Conservation (phyloP, 805 yeast species). For the Hanseniaspora jakobsenii region DNA sequence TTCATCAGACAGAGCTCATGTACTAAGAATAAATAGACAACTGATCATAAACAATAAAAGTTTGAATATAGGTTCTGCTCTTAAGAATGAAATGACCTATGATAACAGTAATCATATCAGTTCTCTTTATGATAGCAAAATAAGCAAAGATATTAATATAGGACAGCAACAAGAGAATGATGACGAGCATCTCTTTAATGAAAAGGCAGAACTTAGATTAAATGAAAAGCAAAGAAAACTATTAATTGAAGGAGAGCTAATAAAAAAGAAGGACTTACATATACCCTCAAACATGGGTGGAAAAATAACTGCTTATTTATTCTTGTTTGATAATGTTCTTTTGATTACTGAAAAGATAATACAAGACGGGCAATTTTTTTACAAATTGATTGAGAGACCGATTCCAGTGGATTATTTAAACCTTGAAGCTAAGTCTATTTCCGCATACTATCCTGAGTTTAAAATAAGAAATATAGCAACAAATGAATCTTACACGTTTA, state of each 20-base stretch:
- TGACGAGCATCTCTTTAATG: conserved; percentile 15
- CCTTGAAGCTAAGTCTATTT: conserved; percentile 35
- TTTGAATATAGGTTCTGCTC: too few relatives aligned
- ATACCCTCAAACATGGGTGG: conserved; percentile 33
- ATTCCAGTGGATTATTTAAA: conserved; percentile 49
- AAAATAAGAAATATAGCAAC: conserved; percentile 50
- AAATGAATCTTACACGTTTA: conserved; percentile 41
- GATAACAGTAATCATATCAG: too few relatives aligned
- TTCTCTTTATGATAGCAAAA: too few relatives aligned
- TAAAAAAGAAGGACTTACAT: conserved; percentile 53
- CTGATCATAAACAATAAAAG: conserved; percentile 23
- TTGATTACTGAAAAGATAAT: conserved; percentile 48
- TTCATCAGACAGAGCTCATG: conserved; percentile 46
- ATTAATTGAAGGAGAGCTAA: conserved; percentile 45
- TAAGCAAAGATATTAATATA: background rate
- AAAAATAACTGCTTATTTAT: conserved; percentile 34
- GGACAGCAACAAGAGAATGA: too few relatives aligned
- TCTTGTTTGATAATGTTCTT: conserved; percentile 60
- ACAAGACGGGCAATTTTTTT: conserved; percentile 29
- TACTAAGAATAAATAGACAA: conserved; percentile 38
- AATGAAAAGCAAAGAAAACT: conserved; percentile 45
- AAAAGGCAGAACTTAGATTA: conserved; percentile 35
- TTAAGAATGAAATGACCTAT: too few relatives aligned
- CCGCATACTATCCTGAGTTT: conserved; percentile 24
- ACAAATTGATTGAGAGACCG: conserved; percentile 43